A percentile compares a stretch with the other conserved stretches of the same genome.
These are phyloP conservation scores for Ogataea saltuana DNA, from an alignment of 805 yeast genomes.

Conservation along the genomic window DNA sequence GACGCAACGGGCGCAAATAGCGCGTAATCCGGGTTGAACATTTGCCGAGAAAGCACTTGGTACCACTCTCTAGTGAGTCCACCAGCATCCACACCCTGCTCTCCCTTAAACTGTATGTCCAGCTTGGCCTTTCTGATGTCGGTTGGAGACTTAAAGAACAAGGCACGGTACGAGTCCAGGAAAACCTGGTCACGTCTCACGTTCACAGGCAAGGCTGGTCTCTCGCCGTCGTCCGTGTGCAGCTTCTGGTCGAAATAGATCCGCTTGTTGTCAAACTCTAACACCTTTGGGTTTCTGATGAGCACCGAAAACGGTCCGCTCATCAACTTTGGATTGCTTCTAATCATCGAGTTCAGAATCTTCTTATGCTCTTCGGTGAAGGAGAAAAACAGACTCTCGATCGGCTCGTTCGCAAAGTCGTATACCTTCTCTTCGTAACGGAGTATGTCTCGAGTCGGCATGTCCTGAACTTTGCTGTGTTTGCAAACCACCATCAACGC, in stretches of 20 bases:
- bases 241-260: conserved; percentile 78
- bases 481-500: conserved; percentile 96
- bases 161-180: conserved; percentile 80
- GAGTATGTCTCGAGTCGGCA: conserved; percentile 52
- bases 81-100: conserved; percentile 97
- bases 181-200: conserved; percentile 90
- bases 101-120: conserved; percentile 85
- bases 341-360: conserved; percentile 86
- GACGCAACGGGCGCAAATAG: conserved; percentile 87
- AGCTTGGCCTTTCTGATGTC: conserved; percentile 72
- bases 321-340: conserved; percentile 89
- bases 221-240: conserved; percentile 47
- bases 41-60: conserved; percentile 88
- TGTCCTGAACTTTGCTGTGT: conserved; percentile 65
- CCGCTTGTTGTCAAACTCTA: conserved; percentile 93
- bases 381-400: conserved; percentile 75
- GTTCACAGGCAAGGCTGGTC: conserved; percentile 56
- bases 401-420: conserved; percentile 73
- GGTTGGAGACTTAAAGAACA: conserved; percentile 74
- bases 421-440: conserved; percentile 63
- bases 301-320: conserved; percentile 92
- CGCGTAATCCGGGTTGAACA: conserved; percentile 95
- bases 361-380: conserved; percentile 89
- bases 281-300: conserved; percentile 81
- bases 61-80: conserved; percentile 98